These are phyloP conservation scores for Pleurotus pulmonarius DNA, from an alignment of 768 basidiomycete genomes.

Conservation along the genomic window DNA sequence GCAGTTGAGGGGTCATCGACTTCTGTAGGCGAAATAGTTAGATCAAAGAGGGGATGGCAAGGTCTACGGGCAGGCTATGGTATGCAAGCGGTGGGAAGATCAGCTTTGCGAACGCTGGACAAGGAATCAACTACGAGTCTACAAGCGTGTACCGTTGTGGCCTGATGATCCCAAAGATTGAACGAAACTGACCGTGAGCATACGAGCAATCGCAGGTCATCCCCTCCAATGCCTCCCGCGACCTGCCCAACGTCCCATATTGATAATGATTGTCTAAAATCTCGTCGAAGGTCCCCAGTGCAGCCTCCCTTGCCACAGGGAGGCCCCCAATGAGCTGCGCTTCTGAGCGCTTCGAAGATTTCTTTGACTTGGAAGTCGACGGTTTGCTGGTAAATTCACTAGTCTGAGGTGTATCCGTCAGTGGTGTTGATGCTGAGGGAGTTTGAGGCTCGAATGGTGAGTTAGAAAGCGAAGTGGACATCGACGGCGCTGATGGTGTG, in stretches of 20 bases:
- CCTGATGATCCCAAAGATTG: slow-evolving; percentile 2
- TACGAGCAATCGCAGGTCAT: slow-evolving; percentile 94
- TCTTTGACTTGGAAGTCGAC: slow-evolving; percentile 23
- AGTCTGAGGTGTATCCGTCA: slow-evolving; percentile 13
- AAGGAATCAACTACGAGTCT: not conserved
- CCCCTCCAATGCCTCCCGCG: slow-evolving; percentile 85
- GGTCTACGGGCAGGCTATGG: slow-evolving; percentile 12
- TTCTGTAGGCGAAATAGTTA: slow-evolving; percentile 36
- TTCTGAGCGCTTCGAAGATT: slow-evolving; percentile 28
- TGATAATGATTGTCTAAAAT: slow-evolving; percentile 83
- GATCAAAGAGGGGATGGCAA: slow-evolving; percentile 20
- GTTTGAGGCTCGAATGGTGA: slow-evolving; percentile 32
- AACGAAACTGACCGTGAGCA: slow-evolving; percentile 65
- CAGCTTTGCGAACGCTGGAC: not conserved
- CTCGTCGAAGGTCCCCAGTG: slow-evolving; percentile 68
- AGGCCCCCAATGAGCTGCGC: slow-evolving; percentile 80
- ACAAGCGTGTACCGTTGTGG: not conserved
- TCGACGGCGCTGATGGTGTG: slow-evolving; percentile 17
- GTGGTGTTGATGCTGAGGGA: slow-evolving; percentile 39
- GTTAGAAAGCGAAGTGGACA: slow-evolving; percentile 29
- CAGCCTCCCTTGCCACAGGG: slow-evolving; percentile 71
- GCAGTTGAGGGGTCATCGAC: slow-evolving; percentile 58
- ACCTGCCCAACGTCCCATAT: slow-evolving; percentile 80
- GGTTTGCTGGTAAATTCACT: slow-evolving; percentile 6
- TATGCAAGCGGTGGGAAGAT: not conserved